A percentile compares a stretch with the other conserved stretches of the same genome.
Conservation (phyloP, 2,329 filamentous ascomycete genomes). For the Pseudogymnoascus sp. region DNA sequence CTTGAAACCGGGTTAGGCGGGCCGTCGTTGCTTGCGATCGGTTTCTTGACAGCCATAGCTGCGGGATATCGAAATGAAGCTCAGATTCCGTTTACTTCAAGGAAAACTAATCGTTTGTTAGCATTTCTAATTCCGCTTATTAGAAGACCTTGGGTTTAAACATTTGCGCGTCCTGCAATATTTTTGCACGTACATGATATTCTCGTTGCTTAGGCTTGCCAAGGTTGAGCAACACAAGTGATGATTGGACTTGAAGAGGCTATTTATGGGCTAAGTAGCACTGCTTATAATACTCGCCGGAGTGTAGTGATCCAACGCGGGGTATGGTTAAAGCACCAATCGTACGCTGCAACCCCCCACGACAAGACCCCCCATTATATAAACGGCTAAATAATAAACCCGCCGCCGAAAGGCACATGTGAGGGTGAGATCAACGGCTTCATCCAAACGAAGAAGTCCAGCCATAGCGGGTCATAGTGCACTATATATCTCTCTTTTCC, state of each 20-base stretch:
- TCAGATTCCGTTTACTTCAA: constrained; percentile 4
- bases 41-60: not conserved
- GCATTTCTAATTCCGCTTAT: not conserved
- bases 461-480: not conserved
- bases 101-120: not conserved
- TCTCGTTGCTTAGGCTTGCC: not conserved
- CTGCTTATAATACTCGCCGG: not conserved
- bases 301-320: not conserved
- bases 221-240: not conserved
- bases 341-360: not conserved
- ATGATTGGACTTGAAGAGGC: constrained; percentile 7
- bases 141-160: not conserved
- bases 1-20: not conserved
- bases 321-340: constrained; percentile 9
- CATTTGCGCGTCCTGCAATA: not conserved
- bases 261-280: constrained; percentile 9
- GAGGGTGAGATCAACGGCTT: constrained; percentile 4
- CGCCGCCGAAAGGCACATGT: constrained; percentile 1
- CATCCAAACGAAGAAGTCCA: not conserved
- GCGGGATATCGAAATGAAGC: not conserved
- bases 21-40: not conserved
- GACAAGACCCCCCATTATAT: not conserved
- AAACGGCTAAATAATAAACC: constrained; percentile 7
- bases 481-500: not conserved
- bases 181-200: not conserved